Percentiles rank a stretch among this genome's conserved stretches.
Conservation (phyloP, 176 grass and related monocot species). For the Cenchrus americanus region DNA sequence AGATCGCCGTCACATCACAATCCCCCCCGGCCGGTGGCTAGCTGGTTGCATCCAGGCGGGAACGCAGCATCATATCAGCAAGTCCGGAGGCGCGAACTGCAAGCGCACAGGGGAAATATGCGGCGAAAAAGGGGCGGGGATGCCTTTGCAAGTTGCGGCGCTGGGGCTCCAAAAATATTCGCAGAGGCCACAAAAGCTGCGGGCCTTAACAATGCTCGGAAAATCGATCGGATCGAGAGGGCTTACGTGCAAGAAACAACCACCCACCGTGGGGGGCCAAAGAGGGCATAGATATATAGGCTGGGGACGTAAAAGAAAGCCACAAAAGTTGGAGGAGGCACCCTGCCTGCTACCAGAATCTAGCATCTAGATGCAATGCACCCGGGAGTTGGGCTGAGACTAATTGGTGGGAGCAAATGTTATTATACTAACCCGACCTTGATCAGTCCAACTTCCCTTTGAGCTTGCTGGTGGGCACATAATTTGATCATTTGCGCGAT, state of each 20-base stretch:
- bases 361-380: constrained; percentile 24
- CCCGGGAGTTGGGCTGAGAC: background rate
- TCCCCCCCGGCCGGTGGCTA: background rate
- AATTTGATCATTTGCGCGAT: background rate
- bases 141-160: constrained; percentile 24
- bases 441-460: background rate
- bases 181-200: constrained; percentile 7
- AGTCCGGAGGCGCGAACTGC: background rate
- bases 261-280: background rate
- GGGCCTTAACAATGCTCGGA: background rate
- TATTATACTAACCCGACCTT: background rate
- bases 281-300: background rate
- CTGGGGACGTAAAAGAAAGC: background rate
- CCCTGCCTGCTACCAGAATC: background rate
- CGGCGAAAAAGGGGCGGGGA: background rate
- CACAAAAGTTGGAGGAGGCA: constrained; percentile 12
- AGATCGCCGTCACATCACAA: constrained; percentile 27
- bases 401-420: background rate
- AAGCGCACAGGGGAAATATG: background rate
- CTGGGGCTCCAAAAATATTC: constrained; percentile 37
- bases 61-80: constrained; percentile 17
- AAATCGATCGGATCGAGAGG: background rate
- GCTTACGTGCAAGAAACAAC: constrained; percentile 36
- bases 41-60: background rate
- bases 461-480: background rate